Evolutionary conservation across 2,329 filamentous ascomycete species (phyloP), one percentile per base, ranked within the genome.

Genomic region (Fusarium brachygibbosum): DNA sequence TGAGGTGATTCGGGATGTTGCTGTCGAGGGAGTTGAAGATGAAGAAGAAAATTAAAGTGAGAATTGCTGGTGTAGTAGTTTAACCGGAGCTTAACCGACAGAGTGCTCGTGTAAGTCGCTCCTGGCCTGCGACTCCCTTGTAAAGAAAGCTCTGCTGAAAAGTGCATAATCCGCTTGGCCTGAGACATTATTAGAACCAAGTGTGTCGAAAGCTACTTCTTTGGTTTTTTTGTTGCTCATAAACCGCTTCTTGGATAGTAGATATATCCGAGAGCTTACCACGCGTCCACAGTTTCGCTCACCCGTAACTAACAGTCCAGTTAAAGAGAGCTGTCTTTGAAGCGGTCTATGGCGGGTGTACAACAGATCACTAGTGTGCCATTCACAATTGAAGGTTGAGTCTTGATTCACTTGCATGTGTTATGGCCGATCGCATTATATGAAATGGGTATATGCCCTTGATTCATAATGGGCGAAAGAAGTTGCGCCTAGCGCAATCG

Each of bases 391-490:
- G 9, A 37, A 5, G n/a, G 11, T 17, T 4, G 8, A 42, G 14
- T 29, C 7, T 32, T n/a, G 2, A 12, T 31, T 56, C 59, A 49
- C 35, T 29, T 25, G 28, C 23, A 17, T 57, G 11, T 40, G 25
- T 17, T 38, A 29, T 28, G 12, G 23, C 10, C 23, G 6, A 17
- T 35, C 17, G 25, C 23, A 34, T 44, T 19, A 38, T 34, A 29
- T 51, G 17, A 51, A 51, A 51, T 51, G 48, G 21, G 45, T 11
- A 60, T 49, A 40, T 48, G 64, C 69, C 67, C 64, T 69, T 51
- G 58, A 58, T 68, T 73, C 59, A 67, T 67, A 49, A 44, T 28
- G 54, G 67, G 69, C 62, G 54, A 68, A 64, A 66, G 50, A 41
- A 49, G 40, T 41, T 59, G 50, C 50, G 55, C 41, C 50, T 37